Percentiles rank a stretch among this genome's conserved stretches.
These are phyloP conservation scores for Talaromyces marneffei DNA, from an alignment of 2,329 filamentous ascomycete species.

Conservation along the genomic window DNA sequence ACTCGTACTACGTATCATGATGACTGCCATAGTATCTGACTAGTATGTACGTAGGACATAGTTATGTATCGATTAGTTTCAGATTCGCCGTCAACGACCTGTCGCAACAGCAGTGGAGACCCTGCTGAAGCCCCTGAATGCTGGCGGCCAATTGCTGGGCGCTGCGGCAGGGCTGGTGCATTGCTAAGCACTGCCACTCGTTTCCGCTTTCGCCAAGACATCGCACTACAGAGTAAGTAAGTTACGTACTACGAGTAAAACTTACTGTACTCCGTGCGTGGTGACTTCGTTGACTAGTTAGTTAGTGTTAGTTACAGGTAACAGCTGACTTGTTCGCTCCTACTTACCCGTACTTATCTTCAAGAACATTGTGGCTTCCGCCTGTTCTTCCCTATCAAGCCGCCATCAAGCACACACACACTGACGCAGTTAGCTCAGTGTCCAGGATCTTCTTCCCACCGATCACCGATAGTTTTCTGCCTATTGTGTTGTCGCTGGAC, in stretches of 20 bases:
- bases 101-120: background rate
- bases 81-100: background rate
- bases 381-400: background rate
- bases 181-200: background rate
- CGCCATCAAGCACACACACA: background rate
- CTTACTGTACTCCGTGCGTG: no score
- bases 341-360: no score
- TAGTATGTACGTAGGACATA: no score
- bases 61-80: slow-evolving; percentile 6
- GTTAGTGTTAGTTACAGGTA: background rate
- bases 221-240: no score
- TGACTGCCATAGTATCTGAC: background rate
- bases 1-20: background rate
- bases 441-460: background rate
- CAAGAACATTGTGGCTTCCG: background rate
- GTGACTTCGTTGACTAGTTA: no score
- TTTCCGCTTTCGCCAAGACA: slow-evolving; percentile 1
- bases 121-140: background rate
- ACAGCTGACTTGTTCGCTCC: slow-evolving; percentile 2
- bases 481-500: background rate
- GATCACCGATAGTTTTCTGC: background rate
- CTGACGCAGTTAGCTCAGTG: background rate
- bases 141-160: background rate
- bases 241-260: no score
- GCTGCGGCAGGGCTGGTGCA: background rate